Conservation (phyloP, 495 filamentous ascomycete genomes). For the Trichoderma parareesei region DNA sequence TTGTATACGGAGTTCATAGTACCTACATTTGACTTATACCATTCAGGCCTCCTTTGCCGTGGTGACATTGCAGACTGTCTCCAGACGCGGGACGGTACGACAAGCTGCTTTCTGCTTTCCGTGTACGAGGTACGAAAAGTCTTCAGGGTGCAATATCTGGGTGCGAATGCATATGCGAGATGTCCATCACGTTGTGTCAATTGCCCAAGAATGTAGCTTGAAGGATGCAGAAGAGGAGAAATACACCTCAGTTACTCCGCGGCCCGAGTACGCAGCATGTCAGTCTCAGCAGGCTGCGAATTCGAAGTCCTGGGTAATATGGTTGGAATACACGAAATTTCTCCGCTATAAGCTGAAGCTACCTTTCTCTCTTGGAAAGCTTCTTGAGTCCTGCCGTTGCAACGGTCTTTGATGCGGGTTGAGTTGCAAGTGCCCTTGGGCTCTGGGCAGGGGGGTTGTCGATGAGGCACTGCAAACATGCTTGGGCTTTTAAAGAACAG, state of each 20-base stretch:
- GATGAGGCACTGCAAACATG: not conserved
- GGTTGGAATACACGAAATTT: not conserved
- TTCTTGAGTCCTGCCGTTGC: not conserved
- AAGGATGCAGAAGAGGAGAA: not conserved
- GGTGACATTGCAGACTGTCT: not conserved
- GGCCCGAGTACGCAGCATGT: not conserved
- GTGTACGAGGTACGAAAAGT: not conserved
- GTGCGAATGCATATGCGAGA: not conserved
- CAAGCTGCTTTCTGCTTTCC: not conserved
- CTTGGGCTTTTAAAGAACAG: not conserved
- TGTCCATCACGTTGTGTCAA: not conserved
- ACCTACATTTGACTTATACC: no score
- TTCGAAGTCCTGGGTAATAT: not conserved
- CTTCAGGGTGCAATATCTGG: not conserved
- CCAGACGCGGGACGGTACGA: not conserved
- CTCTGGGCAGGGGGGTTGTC: not conserved
- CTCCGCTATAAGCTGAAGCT: not conserved
- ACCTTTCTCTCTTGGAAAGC: not conserved
- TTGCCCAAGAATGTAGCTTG: not conserved
- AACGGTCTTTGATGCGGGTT: not conserved
- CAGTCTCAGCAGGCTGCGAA: not conserved
- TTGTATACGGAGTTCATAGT: not conserved
- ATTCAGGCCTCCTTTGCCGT: not conserved
- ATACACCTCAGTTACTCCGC: not conserved
- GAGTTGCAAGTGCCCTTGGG: constrained; percentile 4